These are phyloP conservation scores for Petunia secreta DNA, from an alignment of 257 asterid genomes.

Conservation along the genomic window DNA sequence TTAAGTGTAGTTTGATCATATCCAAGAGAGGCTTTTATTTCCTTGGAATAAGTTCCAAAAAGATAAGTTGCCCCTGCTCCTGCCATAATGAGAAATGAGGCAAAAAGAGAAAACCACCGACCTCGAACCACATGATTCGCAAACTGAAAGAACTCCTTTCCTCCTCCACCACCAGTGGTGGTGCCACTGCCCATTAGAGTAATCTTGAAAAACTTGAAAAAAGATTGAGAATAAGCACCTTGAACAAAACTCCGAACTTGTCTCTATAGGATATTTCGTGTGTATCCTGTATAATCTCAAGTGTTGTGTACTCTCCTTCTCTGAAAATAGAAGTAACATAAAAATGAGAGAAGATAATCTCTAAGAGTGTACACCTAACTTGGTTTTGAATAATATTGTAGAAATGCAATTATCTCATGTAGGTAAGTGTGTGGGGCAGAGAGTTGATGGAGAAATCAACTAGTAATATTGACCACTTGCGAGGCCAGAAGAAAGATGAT, in stretches of 20 bases:
- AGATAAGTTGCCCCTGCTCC: slow-evolving; percentile 96
- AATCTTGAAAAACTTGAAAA: no score
- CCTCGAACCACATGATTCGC: slow-evolving; percentile 57
- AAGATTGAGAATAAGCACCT: no score
- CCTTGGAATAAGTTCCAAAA: slow-evolving; percentile 80
- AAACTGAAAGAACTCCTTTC: slow-evolving; percentile 35
- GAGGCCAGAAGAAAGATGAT: neutral
- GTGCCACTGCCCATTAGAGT: slow-evolving; percentile 29
- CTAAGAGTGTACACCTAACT: neutral
- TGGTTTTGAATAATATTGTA: neutral
- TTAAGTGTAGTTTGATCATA: slow-evolving; percentile 87
- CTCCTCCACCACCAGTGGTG: slow-evolving; percentile 3
- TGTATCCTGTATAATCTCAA: no score
- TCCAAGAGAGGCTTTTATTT: slow-evolving; percentile 64
- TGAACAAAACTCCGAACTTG: no score
- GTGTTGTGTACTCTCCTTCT: neutral
- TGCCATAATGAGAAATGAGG: slow-evolving; percentile 78
- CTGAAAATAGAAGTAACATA: neutral
- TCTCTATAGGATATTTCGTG: no score
- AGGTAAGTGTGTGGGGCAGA: neutral
- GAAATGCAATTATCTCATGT: slow-evolving; percentile 2
- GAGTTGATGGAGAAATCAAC: neutral
- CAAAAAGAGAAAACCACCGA: slow-evolving; percentile 87
- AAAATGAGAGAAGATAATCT: neutral
- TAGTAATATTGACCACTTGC: neutral